phyloP scores from a whole-genome alignment of 495 filamentous ascomycete genomes.

The Talaromyces liani region DNA sequence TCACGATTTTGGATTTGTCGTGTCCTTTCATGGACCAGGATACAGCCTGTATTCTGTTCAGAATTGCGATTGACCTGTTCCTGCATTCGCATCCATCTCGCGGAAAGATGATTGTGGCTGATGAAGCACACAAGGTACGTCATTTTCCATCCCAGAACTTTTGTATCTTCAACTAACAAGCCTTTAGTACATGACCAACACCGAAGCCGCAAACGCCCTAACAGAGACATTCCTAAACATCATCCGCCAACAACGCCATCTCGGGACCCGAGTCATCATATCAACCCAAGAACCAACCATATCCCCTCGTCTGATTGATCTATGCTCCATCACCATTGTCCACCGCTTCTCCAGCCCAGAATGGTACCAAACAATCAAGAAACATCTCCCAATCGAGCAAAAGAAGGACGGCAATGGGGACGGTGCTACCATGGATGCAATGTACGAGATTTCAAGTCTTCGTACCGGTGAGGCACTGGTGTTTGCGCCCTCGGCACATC shows the following conservation, averaged over 20 bases:
- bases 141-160: neutral
- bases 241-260: conserved; percentile 68
- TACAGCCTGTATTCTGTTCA: conserved; percentile 59
- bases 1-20: conserved; percentile 68
- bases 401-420: neutral
- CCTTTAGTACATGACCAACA: conserved; percentile 42
- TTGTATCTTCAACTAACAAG: neutral
- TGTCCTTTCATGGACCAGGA: conserved; percentile 61
- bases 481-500: conserved; percentile 54
- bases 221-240: conserved; percentile 56
- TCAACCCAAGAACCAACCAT: conserved; percentile 77
- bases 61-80: conserved; percentile 56
- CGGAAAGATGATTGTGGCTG: conserved; percentile 49
- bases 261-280: conserved; percentile 58
- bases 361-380: conserved; percentile 53
- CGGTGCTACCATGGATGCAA: conserved; percentile 12
- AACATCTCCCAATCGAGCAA: conserved; percentile 47
- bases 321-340: conserved; percentile 63
- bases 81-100: conserved; percentile 38
- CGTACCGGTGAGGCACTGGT: conserved; percentile 57
- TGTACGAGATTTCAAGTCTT: conserved; percentile 32
- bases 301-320: conserved; percentile 56
- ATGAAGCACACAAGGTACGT: conserved; percentile 52
- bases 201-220: conserved; percentile 32
- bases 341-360: conserved; percentile 68